Base-by-base conservation (phyloP, 257 asterid genomes). In the Cynanchum wilfordii region DNA sequence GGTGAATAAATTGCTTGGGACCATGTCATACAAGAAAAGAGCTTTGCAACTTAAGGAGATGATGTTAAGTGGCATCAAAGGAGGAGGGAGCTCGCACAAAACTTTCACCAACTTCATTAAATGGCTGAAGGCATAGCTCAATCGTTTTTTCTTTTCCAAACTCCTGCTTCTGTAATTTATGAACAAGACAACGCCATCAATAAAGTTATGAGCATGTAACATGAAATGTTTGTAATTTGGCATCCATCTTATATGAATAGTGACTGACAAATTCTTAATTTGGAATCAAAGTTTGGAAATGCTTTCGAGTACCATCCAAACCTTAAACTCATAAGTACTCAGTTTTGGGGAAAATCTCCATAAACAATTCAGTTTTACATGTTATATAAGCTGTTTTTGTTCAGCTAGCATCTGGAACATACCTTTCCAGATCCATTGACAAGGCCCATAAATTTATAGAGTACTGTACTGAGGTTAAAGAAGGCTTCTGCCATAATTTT, bases 71-170 rank as follows among this genome's bases (percentile, higher is more conserved):
- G 38, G 79, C 60, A 73, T 77, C 17, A 77, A 70, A 52, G 81
- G 77, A 83, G 86, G 82, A 20, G 88, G 92, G 0, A 66, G 59
- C 15, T 74, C 91, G 52, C 36, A 79, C 70, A 74, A 82, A 20
- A 86, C 87, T 66, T 76, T 87, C 27, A 73, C 13, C 13, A 60
- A 77, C 47, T 85, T 87, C 62, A 69, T 84, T n/a, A 33, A 51
- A 7, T 89, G 87, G 89, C 65, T 89, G 47, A 70, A 80, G 52
- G 69, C 62, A 71, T 76, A 65, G 63, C 17, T 16, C 16, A 10
- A 3, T 5, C 10, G 3, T n/a, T 58, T 11, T 58, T 0, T 5
- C 17, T 5, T 24, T 25, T 62, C 33, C 66, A 16, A 30, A 62
- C 45, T 62, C 15, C 7, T 15, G 45, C 45, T 30, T 11, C 36